phyloP scores from a whole-genome alignment of 805 yeast species.

The Wickerhamomyces canadensis region DNA sequence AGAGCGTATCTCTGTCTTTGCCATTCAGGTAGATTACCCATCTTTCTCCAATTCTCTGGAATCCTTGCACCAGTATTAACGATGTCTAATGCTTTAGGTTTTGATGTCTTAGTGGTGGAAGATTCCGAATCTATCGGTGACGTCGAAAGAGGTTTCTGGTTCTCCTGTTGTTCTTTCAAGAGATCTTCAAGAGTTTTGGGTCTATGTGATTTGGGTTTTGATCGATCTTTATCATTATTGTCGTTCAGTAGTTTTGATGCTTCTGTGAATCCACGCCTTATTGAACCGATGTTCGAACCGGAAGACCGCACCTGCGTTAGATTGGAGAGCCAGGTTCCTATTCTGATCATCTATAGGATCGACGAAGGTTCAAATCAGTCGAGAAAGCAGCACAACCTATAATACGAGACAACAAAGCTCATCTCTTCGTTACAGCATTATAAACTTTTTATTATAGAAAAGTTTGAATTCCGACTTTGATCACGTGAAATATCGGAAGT shows the following conservation, averaged over 20 bases:
- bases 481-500: too few species aligned
- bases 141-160: not conserved
- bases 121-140: not conserved
- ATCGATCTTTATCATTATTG: not conserved
- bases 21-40: constrained; percentile 61
- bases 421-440: too few species aligned
- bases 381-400: too few species aligned
- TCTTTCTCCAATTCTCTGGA: constrained; percentile 43
- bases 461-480: too few species aligned
- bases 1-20: constrained; percentile 60
- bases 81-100: constrained; percentile 12
- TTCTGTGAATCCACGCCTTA: not conserved
- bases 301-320: not conserved
- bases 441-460: too few species aligned
- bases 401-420: too few species aligned
- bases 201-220: constrained; percentile 1
- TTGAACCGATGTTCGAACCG: not conserved
- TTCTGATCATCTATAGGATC: too few species aligned
- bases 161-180: not conserved
- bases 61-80: constrained; percentile 22
- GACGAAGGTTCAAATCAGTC: too few species aligned
- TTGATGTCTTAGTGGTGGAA: constrained; percentile 2
- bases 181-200: constrained; percentile 6
- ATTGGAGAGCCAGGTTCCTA: too few species aligned
- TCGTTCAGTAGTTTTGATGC: not conserved